Conservation (phyloP, 169 alveolate genomes). For the Fabrea salina region DNA sequence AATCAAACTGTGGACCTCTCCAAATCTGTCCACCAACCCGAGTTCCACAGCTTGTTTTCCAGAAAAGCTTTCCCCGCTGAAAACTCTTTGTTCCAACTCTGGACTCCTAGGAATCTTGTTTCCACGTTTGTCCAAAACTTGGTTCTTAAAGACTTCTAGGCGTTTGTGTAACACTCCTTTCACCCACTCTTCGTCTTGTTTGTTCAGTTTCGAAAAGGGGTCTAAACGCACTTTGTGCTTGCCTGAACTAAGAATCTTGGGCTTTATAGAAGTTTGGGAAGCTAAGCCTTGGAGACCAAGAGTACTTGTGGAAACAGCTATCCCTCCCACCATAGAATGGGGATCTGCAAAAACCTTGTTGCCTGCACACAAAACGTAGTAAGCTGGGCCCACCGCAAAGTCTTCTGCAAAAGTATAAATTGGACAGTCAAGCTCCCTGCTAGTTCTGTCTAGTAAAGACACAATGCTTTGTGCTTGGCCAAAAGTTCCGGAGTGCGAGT, state of each 20-base stretch:
- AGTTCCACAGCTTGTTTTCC: conserved; percentile 16
- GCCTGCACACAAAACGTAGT: conserved; percentile 13
- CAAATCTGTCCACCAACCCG: conserved; percentile 14
- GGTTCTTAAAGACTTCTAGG: background rate
- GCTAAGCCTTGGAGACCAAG: conserved; percentile 2
- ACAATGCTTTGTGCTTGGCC: conserved; percentile 14
- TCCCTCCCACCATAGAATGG: conserved; percentile 17
- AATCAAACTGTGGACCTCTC: background rate
- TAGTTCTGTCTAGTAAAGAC: background rate
- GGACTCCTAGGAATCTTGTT: conserved; percentile 20
- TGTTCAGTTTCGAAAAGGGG: background rate
- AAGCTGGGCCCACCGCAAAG: conserved; percentile 22
- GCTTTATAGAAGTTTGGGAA: background rate
- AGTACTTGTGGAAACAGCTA: background rate
- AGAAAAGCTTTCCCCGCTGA: conserved; percentile 13
- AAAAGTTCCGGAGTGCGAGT: background rate
- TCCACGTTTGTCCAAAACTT: background rate
- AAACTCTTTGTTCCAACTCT: background rate
- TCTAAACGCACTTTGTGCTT: conserved; percentile 8
- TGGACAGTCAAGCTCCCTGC: background rate
- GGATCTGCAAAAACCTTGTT: conserved; percentile 29
- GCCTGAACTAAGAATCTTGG: background rate
- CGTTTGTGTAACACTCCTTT: background rate
- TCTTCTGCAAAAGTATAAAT: conserved; percentile 33
- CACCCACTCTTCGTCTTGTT: conserved; percentile 11